Percentiles rank a stretch among this genome's conserved stretches.
These are phyloP conservation scores for Zychaea mexicana DNA, from an alignment of 371 early-diverging fungal species.

Conservation along the genomic window DNA sequence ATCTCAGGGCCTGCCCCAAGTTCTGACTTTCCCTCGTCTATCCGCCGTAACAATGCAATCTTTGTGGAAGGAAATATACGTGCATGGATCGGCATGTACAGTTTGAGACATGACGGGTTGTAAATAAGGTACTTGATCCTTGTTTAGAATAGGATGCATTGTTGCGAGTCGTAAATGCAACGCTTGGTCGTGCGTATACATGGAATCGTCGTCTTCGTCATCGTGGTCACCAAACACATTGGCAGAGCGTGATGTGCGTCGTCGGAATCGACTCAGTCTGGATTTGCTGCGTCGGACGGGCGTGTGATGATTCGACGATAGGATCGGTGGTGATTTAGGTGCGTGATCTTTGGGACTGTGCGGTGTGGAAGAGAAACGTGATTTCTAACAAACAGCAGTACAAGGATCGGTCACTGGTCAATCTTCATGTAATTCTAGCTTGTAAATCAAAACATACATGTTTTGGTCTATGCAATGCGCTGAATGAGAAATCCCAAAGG, in stretches of 20 bases:
- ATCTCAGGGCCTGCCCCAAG: conserved; percentile 64
- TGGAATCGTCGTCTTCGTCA: neutral
- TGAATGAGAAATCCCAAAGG: conserved; percentile 93
- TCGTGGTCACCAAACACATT: conserved; percentile 16
- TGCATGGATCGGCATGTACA: conserved; percentile 76
- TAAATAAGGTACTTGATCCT: conserved; percentile 75
- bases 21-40: conserved; percentile 76
- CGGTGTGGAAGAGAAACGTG: conserved; percentile 5
- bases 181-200: conserved; percentile 14
- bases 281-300: conserved; percentile 1
- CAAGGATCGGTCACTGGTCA: neutral
- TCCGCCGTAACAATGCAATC: conserved; percentile 84
- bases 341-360: conserved; percentile 5
- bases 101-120: conserved; percentile 75
- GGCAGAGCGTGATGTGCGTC: conserved; percentile 17
- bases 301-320: neutral
- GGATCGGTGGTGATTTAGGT: neutral
- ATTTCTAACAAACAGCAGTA: neutral
- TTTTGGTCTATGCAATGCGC: conserved; percentile 77
- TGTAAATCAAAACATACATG: conserved; percentile 41
- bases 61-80: conserved; percentile 70
- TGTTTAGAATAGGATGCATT: conserved; percentile 64
- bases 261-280: conserved; percentile 21
- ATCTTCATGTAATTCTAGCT: too few species aligned
- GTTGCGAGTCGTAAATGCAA: conserved; percentile 32